A percentile compares a stretch with the other conserved stretches of the same genome.
These are phyloP conservation scores for Lanmaoa pseudosensibilis DNA, from an alignment of 768 basidiomycete species.

Conservation along the genomic window DNA sequence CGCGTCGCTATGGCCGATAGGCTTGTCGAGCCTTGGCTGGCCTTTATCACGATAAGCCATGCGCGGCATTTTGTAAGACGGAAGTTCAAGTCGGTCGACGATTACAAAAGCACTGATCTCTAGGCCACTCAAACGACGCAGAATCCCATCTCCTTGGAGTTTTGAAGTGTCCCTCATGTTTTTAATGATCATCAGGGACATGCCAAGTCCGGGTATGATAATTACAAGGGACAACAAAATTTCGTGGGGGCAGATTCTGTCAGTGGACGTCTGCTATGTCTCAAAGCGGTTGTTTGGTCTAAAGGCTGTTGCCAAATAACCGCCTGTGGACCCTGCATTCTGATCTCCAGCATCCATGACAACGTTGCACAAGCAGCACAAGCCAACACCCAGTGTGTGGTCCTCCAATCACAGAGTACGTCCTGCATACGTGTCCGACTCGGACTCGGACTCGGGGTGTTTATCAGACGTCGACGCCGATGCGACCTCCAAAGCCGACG, in stretches of 20 bases:
- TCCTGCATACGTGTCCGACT: constrained; percentile 9
- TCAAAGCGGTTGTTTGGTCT: not conserved
- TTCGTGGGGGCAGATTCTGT: not conserved
- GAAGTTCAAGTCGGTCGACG: not conserved
- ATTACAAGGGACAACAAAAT: not conserved
- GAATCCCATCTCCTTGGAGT: not conserved
- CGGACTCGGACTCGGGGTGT: constrained; percentile 15
- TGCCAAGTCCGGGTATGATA: not conserved
- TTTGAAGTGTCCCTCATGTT: not conserved
- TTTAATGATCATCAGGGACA: not conserved
- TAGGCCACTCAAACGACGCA: not conserved
- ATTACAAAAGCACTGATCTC: not conserved
- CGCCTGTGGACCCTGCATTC: not conserved
- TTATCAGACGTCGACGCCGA: not conserved
- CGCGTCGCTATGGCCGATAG: not conserved
- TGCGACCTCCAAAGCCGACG: not conserved
- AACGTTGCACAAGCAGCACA: not conserved
- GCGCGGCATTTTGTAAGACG: not conserved
- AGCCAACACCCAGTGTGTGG: constrained; percentile 20
- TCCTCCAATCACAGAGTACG: constrained; percentile 27
- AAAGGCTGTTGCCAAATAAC: constrained; percentile 14
- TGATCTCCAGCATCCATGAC: not conserved
- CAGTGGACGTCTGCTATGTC: not conserved
- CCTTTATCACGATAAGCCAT: too few relatives aligned
- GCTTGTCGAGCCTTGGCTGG: not conserved